Percentiles rank a stretch among this genome's conserved stretches.
Evolutionary conservation across 2,329 filamentous ascomycete genomes (phyloP).

Genomic region (Pseudogymnoascus sp.): DNA sequence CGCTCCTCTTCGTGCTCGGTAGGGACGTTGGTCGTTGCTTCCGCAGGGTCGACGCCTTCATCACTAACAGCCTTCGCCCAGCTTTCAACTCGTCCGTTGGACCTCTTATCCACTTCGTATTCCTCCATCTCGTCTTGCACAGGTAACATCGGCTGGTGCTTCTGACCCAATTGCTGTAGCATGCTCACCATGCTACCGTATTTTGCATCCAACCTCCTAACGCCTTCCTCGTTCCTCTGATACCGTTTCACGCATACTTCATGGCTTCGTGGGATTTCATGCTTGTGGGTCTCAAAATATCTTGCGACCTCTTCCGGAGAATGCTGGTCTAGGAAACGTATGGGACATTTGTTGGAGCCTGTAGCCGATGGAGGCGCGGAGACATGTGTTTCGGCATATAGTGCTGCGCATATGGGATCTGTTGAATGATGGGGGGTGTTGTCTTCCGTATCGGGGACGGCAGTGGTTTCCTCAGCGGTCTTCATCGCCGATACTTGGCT

Average conservation of each 20-base stretch:
- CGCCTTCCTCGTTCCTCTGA: constrained; percentile 75
- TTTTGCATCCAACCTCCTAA: constrained; percentile 83
- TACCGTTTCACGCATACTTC: constrained; percentile 86
- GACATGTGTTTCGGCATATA: constrained; percentile 47
- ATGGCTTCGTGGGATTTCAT: constrained; percentile 87
- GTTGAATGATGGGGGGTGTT: constrained; percentile 40
- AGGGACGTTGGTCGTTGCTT: constrained; percentile 28
- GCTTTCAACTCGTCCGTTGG: constrained; percentile 66
- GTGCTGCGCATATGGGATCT: constrained; percentile 56
- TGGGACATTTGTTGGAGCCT: constrained; percentile 67
- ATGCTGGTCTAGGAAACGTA: constrained; percentile 85
- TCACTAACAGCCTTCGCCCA: constrained; percentile 75
- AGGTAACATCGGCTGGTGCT: constrained; percentile 81
- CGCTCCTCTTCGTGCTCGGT: constrained; percentile 46
- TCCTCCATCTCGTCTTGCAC: constrained; percentile 39
- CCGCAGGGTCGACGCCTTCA: constrained; percentile 36
- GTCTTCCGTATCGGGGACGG: constrained; percentile 29
- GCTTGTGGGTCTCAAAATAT: constrained; percentile 92
- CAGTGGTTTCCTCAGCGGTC: constrained; percentile 12
- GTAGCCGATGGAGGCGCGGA: constrained; percentile 38
- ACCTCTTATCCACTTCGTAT: constrained; percentile 38
- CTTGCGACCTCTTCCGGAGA: constrained; percentile 86
- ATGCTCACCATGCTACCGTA: constrained; percentile 80
- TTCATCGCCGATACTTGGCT: constrained; percentile 21
- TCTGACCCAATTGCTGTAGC: constrained; percentile 81